These are phyloP conservation scores for Claviceps cyperi DNA, from an alignment of 2,329 filamentous ascomycete genomes.

Conservation along the genomic window DNA sequence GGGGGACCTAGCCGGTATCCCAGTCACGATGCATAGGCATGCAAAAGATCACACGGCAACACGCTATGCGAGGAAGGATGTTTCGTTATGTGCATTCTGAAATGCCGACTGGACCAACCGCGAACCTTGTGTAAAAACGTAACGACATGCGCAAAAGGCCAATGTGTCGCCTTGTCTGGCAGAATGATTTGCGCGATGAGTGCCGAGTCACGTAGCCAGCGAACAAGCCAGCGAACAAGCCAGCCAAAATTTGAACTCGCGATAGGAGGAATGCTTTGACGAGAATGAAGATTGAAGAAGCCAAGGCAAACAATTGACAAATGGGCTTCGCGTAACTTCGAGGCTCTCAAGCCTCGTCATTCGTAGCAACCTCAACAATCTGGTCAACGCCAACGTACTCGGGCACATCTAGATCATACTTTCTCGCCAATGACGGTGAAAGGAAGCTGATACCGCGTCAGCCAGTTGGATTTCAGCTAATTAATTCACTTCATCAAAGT, in stretches of 20 bases:
- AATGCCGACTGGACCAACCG: slow-evolving; percentile 34
- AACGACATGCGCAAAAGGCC: slow-evolving; percentile 38
- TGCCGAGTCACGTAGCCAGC: slow-evolving; percentile 36
- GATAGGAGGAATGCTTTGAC: neutral
- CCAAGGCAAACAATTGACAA: no score
- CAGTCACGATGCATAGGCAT: no score
- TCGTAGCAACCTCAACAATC: slow-evolving; percentile 56
- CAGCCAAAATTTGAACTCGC: neutral
- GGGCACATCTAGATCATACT: slow-evolving; percentile 75
- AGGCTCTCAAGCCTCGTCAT: slow-evolving; percentile 33
- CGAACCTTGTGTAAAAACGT: slow-evolving; percentile 27
- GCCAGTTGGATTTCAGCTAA: neutral
- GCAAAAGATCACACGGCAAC: slow-evolving; percentile 37
- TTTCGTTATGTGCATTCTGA: slow-evolving; percentile 39
- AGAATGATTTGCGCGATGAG: slow-evolving; percentile 41
- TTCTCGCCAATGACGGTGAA: slow-evolving; percentile 59
- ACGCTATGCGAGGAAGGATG: slow-evolving; percentile 46
- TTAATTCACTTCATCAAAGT: slow-evolving; percentile 1
- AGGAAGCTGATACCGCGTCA: slow-evolving; percentile 49
- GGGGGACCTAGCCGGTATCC: no score
- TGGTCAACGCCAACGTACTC: slow-evolving; percentile 79
- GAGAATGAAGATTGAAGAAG: neutral
- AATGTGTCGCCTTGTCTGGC: slow-evolving; percentile 44
- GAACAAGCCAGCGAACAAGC: slow-evolving; percentile 11
- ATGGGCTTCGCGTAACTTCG: neutral